A percentile compares a stretch with the other conserved stretches of the same genome.
Conservation (phyloP, 1,284 basidiomycete genomes). For the Ceratobasidium papillatum region DNA sequence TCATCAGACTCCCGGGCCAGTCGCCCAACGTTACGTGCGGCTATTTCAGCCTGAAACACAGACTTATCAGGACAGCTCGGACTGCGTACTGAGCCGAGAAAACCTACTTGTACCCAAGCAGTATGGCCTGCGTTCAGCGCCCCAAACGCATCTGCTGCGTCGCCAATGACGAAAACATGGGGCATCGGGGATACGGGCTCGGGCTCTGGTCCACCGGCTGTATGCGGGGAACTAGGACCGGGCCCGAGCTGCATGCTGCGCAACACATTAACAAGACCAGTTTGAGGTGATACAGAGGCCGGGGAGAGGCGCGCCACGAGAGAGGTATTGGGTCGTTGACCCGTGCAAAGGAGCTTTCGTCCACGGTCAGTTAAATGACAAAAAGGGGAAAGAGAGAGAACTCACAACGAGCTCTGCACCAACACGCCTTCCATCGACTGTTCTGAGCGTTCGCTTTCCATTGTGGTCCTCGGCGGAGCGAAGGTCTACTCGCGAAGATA, state of each 20-base stretch:
- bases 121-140: constrained; percentile 70
- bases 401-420: constrained; percentile 28
- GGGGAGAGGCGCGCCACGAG: constrained; percentile 64
- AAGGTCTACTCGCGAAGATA: constrained; percentile 47
- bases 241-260: constrained; percentile 67
- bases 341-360: constrained; percentile 73
- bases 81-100: too few species aligned
- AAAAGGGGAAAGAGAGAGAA: background rate
- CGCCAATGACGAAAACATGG: constrained; percentile 48
- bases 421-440: constrained; percentile 37
- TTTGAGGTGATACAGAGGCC: constrained; percentile 59
- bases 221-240: constrained; percentile 7
- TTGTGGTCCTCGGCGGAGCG: constrained; percentile 46
- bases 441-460: constrained; percentile 47
- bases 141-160: constrained; percentile 53
- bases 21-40: constrained; percentile 52
- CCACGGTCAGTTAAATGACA: background rate
- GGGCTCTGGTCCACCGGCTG: constrained; percentile 25
- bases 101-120: constrained; percentile 65
- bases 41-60: constrained; percentile 46
- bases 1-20: constrained; percentile 47
- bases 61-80: background rate
- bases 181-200: constrained; percentile 37
- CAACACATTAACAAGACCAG: constrained; percentile 63
- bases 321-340: constrained; percentile 74